Evolutionary conservation across 768 basidiomycete genomes (phyloP), one percentile per base, ranked within the genome.

Genomic region (Pulveroboletus sp.): DNA sequence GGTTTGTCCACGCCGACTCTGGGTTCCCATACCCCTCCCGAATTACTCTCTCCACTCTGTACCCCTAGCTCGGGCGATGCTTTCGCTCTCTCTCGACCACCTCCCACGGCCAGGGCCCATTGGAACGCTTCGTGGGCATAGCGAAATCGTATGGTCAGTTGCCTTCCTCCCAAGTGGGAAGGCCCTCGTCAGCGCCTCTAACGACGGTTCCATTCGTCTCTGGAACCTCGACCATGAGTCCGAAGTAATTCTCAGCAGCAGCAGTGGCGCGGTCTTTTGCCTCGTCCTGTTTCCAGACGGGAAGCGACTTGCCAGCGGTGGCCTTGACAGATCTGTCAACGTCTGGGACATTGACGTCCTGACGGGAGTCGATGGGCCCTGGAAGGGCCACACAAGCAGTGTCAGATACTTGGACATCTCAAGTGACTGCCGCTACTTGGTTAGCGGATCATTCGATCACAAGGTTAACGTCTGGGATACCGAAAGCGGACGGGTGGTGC

Each of bases 401-500:
- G 63, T 64, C 48, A 63, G 63, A 51, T 64, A 61, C 44, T 54
- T 64, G 14, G 63, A 64, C 47, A 35, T 64, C 42, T 64, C 63
- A 39, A 56, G 49, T 21, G 64, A 66, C 61, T 54, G 61, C 37
- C 61, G 58, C 47, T 64, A 64, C 64, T 17, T 64, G 32, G 56
- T 46, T 6, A 65, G 65, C 32, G 63, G 63, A 54, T 65, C 65
- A 41, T 64, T 66, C 50, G 63, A 65, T 65, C 62, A 64, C 58
- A 65, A 55, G 17, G 40, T 67, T 31, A 67, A 61, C 57, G 10
- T 65, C 39, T 65, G 65, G 65, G 55, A 67, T 53, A 61, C 64
- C 47, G 47, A 53, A 59, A 65, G 43, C 30, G 62, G 65, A 46
- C 46, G 40, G 42, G 36, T 63, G 47, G 56, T 64, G 46, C 58